Percentiles rank a stretch among this genome's conserved stretches.
Evolutionary conservation across 257 asterid genomes (phyloP).

Genomic region (Scutellaria minor): DNA sequence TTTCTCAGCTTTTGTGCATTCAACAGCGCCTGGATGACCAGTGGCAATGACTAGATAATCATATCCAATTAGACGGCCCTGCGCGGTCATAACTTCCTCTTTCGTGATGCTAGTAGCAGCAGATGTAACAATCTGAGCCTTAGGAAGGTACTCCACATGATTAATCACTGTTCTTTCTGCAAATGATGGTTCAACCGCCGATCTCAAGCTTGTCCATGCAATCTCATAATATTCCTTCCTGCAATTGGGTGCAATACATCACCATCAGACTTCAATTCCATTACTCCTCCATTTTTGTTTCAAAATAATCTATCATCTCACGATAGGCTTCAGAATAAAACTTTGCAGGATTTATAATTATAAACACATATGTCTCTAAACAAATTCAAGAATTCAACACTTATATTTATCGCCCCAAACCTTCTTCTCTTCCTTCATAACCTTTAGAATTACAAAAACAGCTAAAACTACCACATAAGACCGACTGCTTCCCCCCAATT

Average conservation of each 20-base stretch:
- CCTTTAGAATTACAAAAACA: conserved; percentile 1
- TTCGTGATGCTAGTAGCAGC: conserved; percentile 64
- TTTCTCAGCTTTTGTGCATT: conserved; percentile 55
- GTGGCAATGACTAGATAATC: conserved; percentile 93
- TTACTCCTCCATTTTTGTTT: no score
- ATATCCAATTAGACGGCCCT: conserved; percentile 57
- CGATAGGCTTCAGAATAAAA: background rate
- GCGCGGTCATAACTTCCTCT: conserved; percentile 61
- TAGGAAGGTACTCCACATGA: conserved; percentile 73
- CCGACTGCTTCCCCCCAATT: background rate
- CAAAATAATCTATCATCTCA: background rate
- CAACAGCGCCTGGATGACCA: conserved; percentile 61
- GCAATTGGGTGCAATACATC: conserved; percentile 19
- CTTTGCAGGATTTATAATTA: background rate
- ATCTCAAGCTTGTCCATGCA: conserved; percentile 83
- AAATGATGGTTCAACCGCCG: conserved; percentile 84
- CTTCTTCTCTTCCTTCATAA: background rate
- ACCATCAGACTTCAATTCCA: background rate
- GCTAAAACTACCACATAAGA: conserved; percentile 10
- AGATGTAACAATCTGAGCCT: conserved; percentile 59
- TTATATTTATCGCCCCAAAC: no score
- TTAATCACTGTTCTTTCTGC: conserved; percentile 70
- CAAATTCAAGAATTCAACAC: no score
- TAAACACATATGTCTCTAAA: background rate
- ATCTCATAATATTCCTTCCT: conserved; percentile 90